phyloP scores from a whole-genome alignment of 2,329 filamentous ascomycete genomes.

The Talaromyces sp. region DNA sequence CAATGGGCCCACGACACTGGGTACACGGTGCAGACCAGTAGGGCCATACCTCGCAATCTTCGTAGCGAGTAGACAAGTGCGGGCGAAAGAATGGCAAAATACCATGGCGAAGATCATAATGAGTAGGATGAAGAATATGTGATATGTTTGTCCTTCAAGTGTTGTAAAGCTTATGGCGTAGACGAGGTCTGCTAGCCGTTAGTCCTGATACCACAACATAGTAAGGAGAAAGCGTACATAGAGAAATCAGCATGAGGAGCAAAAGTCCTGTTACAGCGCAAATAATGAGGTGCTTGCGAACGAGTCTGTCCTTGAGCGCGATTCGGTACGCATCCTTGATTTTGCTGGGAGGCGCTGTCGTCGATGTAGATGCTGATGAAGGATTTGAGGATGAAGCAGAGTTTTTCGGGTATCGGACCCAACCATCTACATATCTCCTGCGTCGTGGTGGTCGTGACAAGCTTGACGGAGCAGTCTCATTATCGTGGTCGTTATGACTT shows the following conservation, averaged over 20 bases:
- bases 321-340: slow-evolving; percentile 13
- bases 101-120: slow-evolving; percentile 71
- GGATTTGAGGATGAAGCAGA: neutral
- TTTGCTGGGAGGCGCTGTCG: neutral
- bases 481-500: neutral
- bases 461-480: neutral
- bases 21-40: slow-evolving; percentile 33
- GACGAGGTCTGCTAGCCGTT: slow-evolving; percentile 59
- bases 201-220: neutral
- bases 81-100: slow-evolving; percentile 75
- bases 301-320: slow-evolving; percentile 21
- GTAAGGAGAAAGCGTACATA: slow-evolving; percentile 56
- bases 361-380: neutral
- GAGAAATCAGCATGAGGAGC: slow-evolving; percentile 55
- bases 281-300: slow-evolving; percentile 18
- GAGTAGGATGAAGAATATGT: slow-evolving; percentile 74
- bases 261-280: slow-evolving; percentile 55
- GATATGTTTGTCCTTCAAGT: slow-evolving; percentile 66
- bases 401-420: slow-evolving; percentile 16
- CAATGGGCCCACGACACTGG: slow-evolving; percentile 53
- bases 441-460: neutral
- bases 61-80: slow-evolving; percentile 65
- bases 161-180: slow-evolving; percentile 66
- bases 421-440: slow-evolving; percentile 13
- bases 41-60: slow-evolving; percentile 37